Conservation (phyloP, 2,329 filamentous ascomycete species). For the Diaporthe sp. region DNA sequence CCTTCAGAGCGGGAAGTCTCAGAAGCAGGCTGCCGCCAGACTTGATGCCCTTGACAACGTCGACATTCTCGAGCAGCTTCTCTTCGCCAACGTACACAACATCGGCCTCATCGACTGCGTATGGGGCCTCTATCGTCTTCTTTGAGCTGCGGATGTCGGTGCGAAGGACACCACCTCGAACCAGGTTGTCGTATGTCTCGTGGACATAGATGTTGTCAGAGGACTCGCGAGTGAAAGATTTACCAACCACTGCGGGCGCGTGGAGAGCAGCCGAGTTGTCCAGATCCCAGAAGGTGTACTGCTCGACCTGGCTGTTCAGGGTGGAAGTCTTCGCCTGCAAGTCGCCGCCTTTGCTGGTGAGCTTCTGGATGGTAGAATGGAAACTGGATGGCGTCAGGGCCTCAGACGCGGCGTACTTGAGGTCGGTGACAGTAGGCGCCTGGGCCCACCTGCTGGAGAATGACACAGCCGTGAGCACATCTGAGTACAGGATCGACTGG, state of each 20-base stretch:
- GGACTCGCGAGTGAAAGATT: conserved; percentile 78
- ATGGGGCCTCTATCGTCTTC: conserved; percentile 87
- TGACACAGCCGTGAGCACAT: conserved; percentile 87
- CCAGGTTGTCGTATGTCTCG: conserved; percentile 76
- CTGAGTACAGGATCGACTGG: conserved; percentile 91
- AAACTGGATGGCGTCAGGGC: conserved; percentile 69
- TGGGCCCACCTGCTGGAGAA: conserved; percentile 79
- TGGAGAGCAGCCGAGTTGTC: conserved; percentile 79
- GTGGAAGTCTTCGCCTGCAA: conserved; percentile 56
- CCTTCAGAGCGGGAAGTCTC: conserved; percentile 83
- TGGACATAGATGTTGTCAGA: conserved; percentile 73
- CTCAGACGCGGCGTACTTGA: conserved; percentile 87
- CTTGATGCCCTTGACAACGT: conserved; percentile 80
- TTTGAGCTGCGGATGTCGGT: conserved; percentile 88
- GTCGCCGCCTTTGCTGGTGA: conserved; percentile 59
- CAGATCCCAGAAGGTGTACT: conserved; percentile 95
- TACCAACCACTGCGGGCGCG: conserved; percentile 73
- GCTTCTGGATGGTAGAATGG: conserved; percentile 63
- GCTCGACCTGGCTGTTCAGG: conserved; percentile 72
- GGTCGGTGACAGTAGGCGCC: conserved; percentile 78
- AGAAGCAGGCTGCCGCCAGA: conserved; percentile 80
- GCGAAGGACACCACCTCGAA: conserved; percentile 82
- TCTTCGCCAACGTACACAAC: conserved; percentile 84
- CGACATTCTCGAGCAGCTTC: conserved; percentile 83
- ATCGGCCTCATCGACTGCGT: conserved; percentile 84